These are phyloP conservation scores for Papiliotrema terrestris DNA, from an alignment of 1,284 basidiomycete species.

Conservation along the genomic window DNA sequence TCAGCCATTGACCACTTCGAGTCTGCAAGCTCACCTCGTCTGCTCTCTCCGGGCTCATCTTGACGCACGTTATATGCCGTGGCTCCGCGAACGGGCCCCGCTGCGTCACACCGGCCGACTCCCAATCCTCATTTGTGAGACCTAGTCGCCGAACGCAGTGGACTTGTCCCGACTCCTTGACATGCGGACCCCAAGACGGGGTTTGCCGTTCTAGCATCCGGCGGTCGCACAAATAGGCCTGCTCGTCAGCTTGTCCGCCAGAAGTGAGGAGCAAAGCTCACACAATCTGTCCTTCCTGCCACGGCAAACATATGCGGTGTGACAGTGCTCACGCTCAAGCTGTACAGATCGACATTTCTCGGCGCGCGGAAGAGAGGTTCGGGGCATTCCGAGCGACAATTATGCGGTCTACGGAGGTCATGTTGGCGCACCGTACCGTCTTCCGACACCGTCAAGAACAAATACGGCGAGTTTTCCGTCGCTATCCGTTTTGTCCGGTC, in stretches of 20 bases:
- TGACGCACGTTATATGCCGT: conserved; percentile 71
- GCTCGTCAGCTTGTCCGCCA: not conserved
- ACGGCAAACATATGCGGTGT: conserved; percentile 54
- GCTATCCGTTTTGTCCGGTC: conserved; percentile 71
- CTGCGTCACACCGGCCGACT: conserved; percentile 10
- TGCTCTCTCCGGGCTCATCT: conserved; percentile 69
- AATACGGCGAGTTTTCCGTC: conserved; percentile 74
- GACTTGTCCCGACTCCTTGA: conserved; percentile 45
- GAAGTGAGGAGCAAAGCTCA: conserved; percentile 11
- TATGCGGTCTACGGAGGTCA: conserved; percentile 62
- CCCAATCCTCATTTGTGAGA: conserved; percentile 50
- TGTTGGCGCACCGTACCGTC: conserved; percentile 78
- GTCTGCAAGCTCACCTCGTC: conserved; percentile 61
- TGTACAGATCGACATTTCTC: conserved; percentile 48
- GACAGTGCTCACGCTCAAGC: conserved; percentile 48
- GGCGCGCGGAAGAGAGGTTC: conserved; percentile 44
- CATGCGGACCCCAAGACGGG: conserved; percentile 67
- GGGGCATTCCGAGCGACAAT: conserved; percentile 42
- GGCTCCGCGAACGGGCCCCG: conserved; percentile 42
- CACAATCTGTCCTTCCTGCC: conserved; percentile 46
- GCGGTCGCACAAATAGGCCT: conserved; percentile 87
- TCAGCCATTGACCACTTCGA: not conserved
- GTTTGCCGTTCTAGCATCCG: conserved; percentile 67
- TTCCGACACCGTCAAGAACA: conserved; percentile 80
- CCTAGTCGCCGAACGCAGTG: conserved; percentile 85